Evolutionary conservation across 331 rosid genomes (phyloP), one percentile per base, ranked within the genome.

Genomic region (Malus hybrid): DNA sequence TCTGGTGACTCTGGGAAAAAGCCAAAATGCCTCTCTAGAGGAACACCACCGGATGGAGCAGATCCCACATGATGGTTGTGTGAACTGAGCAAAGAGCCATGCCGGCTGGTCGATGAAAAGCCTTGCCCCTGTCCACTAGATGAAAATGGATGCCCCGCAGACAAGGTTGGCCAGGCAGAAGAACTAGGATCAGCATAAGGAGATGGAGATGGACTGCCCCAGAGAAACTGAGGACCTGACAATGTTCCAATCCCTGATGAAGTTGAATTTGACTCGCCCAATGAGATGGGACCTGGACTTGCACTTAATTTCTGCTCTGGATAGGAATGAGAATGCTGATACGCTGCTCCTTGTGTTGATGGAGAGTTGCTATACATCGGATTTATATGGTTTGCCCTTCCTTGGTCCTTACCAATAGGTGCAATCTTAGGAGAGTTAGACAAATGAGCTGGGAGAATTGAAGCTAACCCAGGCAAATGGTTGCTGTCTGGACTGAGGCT

Each of bases 191-290:
- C 93, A 0, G 92, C 56, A 68, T 85, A 93, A 48, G 90, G 90
- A 80, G 91, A 86, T 13, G 90, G 90, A 78, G 90, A 86, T 13
- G 98, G 90, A 75, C 90, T 91, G 74, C 98, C 98, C 98, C 98
- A 93, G 46, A 91, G 98, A 86, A 93, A 93, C 82, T 93, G 98
- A 64, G 92, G 92, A 83, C 97, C 96, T 60, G 97, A 86, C 75
- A 93, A 76, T 12, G 96, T 93, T 69, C 96, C 98, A 71, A 91
- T 78, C 70, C 88, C 82, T 50, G 97, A 85, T 74, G 90, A 80
- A 84, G 77, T 86, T 46, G 91, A 87, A 64, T 68, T 86, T 44
- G 86, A 71, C 46, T 86, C 97, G 2, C 88, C 87, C 77, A 82
- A 86, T 70, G 90, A 81, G 66, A 88, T 69, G 42, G 91, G 87